Evolutionary conservation across 2,329 filamentous ascomycete species (phyloP).

Genomic region (Fusarium cicatricum): DNA sequence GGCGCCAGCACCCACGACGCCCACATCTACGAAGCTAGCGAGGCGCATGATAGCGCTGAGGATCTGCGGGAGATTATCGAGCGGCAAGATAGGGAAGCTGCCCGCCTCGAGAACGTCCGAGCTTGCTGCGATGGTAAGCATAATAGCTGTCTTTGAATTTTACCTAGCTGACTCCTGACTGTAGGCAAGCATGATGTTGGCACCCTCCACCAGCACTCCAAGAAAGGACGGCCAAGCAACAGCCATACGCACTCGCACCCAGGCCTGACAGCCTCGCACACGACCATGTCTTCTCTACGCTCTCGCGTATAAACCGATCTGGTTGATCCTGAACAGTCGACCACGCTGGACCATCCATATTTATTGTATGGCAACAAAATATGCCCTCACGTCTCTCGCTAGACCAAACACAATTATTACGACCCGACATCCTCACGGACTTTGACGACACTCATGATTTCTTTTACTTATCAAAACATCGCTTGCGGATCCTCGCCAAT

Average conservation of each 20-base stretch:
- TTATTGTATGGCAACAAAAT: constrained; percentile 17
- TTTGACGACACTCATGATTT: constrained; percentile 45
- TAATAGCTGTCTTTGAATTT: constrained; percentile 9
- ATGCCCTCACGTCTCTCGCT: constrained; percentile 17
- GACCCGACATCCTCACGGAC: constrained; percentile 42
- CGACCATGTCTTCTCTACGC: constrained; percentile 48
- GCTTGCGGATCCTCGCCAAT: constrained; percentile 22
- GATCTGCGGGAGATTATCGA: constrained; percentile 84
- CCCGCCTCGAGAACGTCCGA: constrained; percentile 90
- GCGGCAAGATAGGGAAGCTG: constrained; percentile 77
- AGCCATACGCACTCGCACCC: constrained; percentile 49
- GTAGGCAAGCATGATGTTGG: constrained; percentile 79
- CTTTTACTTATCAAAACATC: constrained; percentile 24
- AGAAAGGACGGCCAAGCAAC: constrained; percentile 53
- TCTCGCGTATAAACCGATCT: constrained; percentile 45
- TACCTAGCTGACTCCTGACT: constrained; percentile 3
- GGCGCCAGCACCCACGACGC: constrained; percentile 54
- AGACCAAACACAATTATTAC: constrained; percentile 30
- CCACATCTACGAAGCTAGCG: constrained; percentile 67
- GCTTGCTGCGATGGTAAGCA: constrained; percentile 94
- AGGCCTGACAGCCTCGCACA: constrained; percentile 47
- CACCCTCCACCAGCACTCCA: constrained; percentile 59
- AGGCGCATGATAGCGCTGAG: constrained; percentile 80
- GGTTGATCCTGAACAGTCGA: constrained; percentile 6
- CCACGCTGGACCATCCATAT: constrained; percentile 12